Base-by-base conservation (phyloP, 306 rosid species). In the Sicyos edulis region DNA sequence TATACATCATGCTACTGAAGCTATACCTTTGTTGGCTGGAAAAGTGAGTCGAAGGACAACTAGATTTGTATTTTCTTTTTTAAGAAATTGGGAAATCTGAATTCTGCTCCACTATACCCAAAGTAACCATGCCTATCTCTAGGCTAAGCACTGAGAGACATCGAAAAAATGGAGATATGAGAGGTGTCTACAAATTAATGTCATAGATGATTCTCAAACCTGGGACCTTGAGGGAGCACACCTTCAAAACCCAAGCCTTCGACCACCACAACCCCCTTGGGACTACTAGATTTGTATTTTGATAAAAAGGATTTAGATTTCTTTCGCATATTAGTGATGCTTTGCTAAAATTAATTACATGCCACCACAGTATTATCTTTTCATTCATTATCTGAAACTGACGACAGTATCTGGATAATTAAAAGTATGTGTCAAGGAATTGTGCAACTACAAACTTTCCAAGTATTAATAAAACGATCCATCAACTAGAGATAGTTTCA, bases 401-500 rank as follows among this genome's bases (percentile, higher is more conserved):
- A 67, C 15, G 57, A 67, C 15, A 12, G 21, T 47, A 13, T 40
- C 20, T 14, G 56, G 21, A 20, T 67, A 15, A 67, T 47, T 67
- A 20, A 67, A 12, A 40, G 44, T 9, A 19, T 42, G n/a, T 11
- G 26, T 44, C 70, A 63, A 44, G 72, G 51, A 10, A 49, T 67
- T 68, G 73, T 15, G 59, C 57, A 69, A 49, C 59, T 50, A 22
- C 73, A 5, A 22, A 12, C 14, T 7, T 42, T 3, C 56, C 7
- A 21, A 5, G 22, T 44, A 66, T 20, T 12, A 45, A 66, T 29
- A 70, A n/a, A 24, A 52, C 62, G 17, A 54, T 54, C 22, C 15
- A 44, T 63, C 68, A 34, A 75, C 61, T 22, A 58, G 64, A 79
- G 74, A n/a, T 21, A 58, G 75, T 63, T 55, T 61, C 85, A 16